Percentiles rank a stretch among this genome's conserved stretches.
phyloP scores from a whole-genome alignment of 163 green algal species.

The Prototheca cutis region DNA sequence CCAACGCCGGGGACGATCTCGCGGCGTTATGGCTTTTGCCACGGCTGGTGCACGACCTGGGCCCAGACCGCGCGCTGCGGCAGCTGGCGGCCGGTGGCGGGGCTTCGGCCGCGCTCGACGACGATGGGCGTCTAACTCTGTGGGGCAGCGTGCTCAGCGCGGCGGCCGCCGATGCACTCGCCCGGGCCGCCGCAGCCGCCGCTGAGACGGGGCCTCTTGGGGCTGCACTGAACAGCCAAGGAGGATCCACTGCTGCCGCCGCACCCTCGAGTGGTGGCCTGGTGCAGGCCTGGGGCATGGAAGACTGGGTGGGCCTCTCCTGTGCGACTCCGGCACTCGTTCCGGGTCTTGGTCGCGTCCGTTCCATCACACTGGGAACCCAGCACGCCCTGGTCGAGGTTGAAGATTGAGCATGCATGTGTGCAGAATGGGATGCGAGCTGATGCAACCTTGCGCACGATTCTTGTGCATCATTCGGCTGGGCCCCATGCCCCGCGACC shows the following conservation, averaged over 20 bases:
- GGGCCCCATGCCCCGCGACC: too few relatives aligned
- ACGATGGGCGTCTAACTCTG: conserved; percentile 39
- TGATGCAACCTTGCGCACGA: too few relatives aligned
- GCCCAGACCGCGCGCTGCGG: conserved; percentile 19
- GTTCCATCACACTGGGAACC: conserved; percentile 34
- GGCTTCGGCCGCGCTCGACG: conserved; percentile 38
- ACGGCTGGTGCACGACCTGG: conserved; percentile 27
- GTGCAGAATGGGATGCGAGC: too few relatives aligned
- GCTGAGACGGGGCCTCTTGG: not conserved
- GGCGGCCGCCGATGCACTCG: conserved; percentile 5
- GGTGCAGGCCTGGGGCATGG: too few relatives aligned
- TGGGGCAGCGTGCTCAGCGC: conserved; percentile 48
- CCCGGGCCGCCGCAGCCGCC: not conserved
- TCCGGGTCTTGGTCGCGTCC: conserved; percentile 31
- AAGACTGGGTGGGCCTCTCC: too few relatives aligned
- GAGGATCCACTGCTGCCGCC: not conserved
- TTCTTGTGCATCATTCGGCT: too few relatives aligned
- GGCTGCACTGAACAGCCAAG: not conserved
- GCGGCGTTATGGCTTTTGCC: conserved; percentile 14
- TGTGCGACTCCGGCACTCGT: conserved; percentile 33
- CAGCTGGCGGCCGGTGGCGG: conserved; percentile 36
- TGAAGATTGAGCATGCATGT: not conserved
- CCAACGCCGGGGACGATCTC: too few relatives aligned
- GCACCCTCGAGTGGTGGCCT: too few relatives aligned
- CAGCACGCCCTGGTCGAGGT: conserved; percentile 42